Evolutionary conservation across 2,329 filamentous ascomycete species (phyloP).

Genomic region (Trichoderma polysporum): DNA sequence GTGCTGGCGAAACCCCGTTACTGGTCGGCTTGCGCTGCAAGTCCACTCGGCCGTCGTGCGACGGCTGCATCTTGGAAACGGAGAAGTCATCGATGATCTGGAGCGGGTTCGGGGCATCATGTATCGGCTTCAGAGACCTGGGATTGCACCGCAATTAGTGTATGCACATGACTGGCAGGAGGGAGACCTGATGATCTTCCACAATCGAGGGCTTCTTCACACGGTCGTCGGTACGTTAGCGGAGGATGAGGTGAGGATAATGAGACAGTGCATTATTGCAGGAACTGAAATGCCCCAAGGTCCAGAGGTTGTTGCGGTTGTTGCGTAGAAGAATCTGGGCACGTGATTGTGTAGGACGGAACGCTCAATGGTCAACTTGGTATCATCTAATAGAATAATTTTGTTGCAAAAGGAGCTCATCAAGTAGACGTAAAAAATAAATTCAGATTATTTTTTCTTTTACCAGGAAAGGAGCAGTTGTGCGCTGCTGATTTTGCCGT

Average conservation of each 20-base stretch:
- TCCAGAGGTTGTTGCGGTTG: not conserved
- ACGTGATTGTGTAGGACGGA: too few relatives aligned
- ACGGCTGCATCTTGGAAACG: not conserved
- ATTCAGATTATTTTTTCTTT: too few relatives aligned
- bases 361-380: too few relatives aligned
- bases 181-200: not conserved
- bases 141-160: not conserved
- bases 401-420: too few relatives aligned
- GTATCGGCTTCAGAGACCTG: not conserved
- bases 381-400: too few relatives aligned
- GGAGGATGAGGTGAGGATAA: not conserved
- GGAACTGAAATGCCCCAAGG: not conserved
- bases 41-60: not conserved
- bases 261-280: not conserved
- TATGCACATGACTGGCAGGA: not conserved
- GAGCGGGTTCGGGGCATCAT: not conserved
- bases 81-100: not conserved
- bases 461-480: too few relatives aligned
- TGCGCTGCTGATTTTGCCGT: too few relatives aligned
- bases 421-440: too few relatives aligned
- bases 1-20: not conserved
- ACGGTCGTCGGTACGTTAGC: not conserved
- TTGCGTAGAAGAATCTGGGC: not conserved
- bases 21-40: not conserved
- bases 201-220: not conserved